Evolutionary conservation across 805 yeast genomes (phyloP).

Genomic region (Starmerella lactis-condensi): DNA sequence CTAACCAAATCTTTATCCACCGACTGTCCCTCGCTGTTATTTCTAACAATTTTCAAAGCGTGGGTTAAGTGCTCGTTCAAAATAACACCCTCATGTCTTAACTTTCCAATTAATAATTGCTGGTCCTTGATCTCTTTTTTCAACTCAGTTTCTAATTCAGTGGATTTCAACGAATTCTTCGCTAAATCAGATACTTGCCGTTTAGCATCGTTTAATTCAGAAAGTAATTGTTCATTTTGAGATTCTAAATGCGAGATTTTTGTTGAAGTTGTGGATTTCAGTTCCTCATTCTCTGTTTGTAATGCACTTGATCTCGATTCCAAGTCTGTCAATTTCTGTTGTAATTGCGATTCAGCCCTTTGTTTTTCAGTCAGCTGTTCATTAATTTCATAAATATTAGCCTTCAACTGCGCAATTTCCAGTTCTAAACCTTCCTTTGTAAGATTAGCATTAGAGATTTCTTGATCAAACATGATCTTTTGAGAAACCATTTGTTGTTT

Average conservation of each 20-base stretch:
- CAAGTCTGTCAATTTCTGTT: not conserved
- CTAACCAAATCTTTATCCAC: conserved; percentile 81
- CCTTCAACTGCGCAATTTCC: conserved; percentile 21
- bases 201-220: conserved; percentile 3
- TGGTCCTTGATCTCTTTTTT: conserved; percentile 43
- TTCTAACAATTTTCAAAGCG: conserved; percentile 67
- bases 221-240: conserved; percentile 1
- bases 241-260: too few relatives aligned
- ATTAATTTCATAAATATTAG: conserved; percentile 1
- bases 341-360: not conserved
- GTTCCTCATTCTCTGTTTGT: too few relatives aligned
- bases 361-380: not conserved
- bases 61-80: conserved; percentile 90
- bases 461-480: conserved; percentile 13
- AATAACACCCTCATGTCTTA: conserved; percentile 85
- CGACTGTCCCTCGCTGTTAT: conserved; percentile 51
- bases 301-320: not conserved
- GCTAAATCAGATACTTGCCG: conserved; percentile 2
- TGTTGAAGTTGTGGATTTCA: too few relatives aligned
- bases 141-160: conserved; percentile 9
- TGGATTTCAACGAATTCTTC: conserved; percentile 2
- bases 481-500: conserved; percentile 9
- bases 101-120: conserved; percentile 66
- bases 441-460: conserved; percentile 5
- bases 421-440: conserved; percentile 8